phyloP scores from a whole-genome alignment of 768 basidiomycete genomes.

The Termitomyces sp. region DNA sequence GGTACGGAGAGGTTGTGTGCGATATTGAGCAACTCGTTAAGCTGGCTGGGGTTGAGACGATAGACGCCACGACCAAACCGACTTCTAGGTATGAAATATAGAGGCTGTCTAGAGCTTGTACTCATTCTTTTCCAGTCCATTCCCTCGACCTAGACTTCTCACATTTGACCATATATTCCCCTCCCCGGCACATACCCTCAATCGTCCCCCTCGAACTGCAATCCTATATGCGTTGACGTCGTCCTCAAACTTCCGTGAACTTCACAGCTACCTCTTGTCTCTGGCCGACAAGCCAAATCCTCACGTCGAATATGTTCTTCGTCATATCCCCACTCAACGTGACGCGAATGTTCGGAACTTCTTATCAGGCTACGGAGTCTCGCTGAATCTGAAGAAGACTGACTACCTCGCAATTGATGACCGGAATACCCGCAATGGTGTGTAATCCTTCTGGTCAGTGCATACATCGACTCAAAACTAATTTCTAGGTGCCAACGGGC shows the following conservation, averaged over 20 bases:
- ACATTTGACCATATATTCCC: slow-evolving; percentile 78
- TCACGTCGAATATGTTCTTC: slow-evolving; percentile 67
- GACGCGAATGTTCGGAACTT: slow-evolving; percentile 28
- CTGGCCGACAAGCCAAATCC: slow-evolving; percentile 39
- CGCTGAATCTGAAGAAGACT: slow-evolving; percentile 92
- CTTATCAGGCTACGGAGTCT: slow-evolving; percentile 88
- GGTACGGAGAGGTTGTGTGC: slow-evolving; percentile 74
- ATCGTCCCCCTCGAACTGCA: slow-evolving; percentile 53
- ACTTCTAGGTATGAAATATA: slow-evolving; percentile 20
- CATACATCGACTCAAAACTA: not conserved
- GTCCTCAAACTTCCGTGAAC: slow-evolving; percentile 60
- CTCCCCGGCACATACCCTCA: slow-evolving; percentile 34
- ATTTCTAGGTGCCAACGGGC: slow-evolving; percentile 5
- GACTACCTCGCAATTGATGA: slow-evolving; percentile 96
- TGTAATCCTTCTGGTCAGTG: not conserved
- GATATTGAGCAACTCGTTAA: slow-evolving; percentile 53
- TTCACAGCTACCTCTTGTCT: slow-evolving; percentile 60
- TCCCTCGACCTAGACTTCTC: slow-evolving; percentile 43
- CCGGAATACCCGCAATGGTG: slow-evolving; percentile 34
- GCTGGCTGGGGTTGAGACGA: slow-evolving; percentile 45
- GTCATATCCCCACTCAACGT: slow-evolving; percentile 48
- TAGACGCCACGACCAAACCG: slow-evolving; percentile 29
- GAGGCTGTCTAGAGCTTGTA: not conserved
- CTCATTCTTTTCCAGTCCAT: slow-evolving; percentile 16
- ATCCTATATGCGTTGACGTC: slow-evolving; percentile 72